These are phyloP conservation scores for Mallotus repandus DNA, from an alignment of 441 rosid species.

Conservation along the genomic window DNA sequence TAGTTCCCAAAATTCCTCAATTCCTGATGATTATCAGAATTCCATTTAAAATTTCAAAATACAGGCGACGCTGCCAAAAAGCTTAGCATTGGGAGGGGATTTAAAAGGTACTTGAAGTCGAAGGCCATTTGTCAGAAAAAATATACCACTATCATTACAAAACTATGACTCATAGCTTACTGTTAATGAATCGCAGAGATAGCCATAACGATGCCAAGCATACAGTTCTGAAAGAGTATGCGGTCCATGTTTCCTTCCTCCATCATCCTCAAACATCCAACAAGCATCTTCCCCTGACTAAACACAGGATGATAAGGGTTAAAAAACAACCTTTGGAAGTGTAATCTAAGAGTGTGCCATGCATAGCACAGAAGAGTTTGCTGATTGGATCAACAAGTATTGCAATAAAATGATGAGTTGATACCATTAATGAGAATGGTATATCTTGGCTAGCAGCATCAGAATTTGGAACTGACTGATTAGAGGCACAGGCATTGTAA, in stretches of 20 bases:
- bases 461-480: conserved; percentile 33
- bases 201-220: conserved; percentile 70
- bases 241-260: conserved; percentile 77
- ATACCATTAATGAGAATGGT: conserved; percentile 49
- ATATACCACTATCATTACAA: neutral
- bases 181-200: conserved; percentile 57
- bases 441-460: conserved; percentile 30
- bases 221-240: conserved; percentile 63
- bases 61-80: neutral
- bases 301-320: conserved; percentile 16
- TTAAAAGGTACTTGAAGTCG: neutral
- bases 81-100: neutral
- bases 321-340: conserved; percentile 15
- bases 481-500: conserved; percentile 28
- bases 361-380: neutral
- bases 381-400: conserved; percentile 10
- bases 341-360: too few relatives aligned
- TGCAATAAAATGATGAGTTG: conserved; percentile 14
- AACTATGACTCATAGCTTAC: conserved; percentile 38
- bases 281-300: conserved; percentile 67
- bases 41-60: neutral
- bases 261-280: conserved; percentile 80
- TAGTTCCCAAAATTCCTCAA: neutral
- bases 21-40: neutral
- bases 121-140: neutral